A percentile compares a stretch with the other conserved stretches of the same genome.
Evolutionary conservation across 106 monocot species (phyloP).

Genomic region (Triglochin maritima): DNA sequence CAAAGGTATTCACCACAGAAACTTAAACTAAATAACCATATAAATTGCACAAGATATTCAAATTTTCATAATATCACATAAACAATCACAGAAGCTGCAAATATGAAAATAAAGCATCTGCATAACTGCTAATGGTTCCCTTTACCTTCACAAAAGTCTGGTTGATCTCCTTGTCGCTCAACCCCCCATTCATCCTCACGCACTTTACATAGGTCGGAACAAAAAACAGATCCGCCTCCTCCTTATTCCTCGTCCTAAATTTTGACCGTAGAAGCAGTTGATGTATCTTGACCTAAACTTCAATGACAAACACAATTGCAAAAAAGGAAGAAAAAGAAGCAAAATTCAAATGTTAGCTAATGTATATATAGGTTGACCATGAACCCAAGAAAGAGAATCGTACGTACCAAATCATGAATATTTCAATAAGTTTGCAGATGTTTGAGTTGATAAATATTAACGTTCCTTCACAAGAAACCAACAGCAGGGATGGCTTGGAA

Average conservation of each 20-base stretch:
- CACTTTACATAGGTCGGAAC: conserved; percentile 97
- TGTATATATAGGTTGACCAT: too few species aligned
- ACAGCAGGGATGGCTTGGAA: too few species aligned
- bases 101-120: not conserved
- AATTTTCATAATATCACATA: too few species aligned
- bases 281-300: conserved; percentile 79
- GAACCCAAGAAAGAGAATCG: not conserved
- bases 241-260: conserved; percentile 65
- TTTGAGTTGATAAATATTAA: too few species aligned
- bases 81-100: too few species aligned
- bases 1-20: too few species aligned
- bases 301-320: not conserved
- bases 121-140: too few species aligned
- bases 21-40: too few species aligned
- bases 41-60: too few species aligned
- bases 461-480: too few species aligned
- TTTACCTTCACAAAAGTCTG: conserved; percentile 85
- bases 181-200: conserved; percentile 88
- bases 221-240: conserved; percentile 94
- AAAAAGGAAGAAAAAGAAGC: not conserved
- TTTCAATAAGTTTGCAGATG: too few species aligned
- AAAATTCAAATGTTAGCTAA: not conserved
- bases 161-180: conserved; percentile 96
- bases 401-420: not conserved
- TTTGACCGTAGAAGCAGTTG: conserved; percentile 72